Base-by-base conservation (phyloP, 1,284 basidiomycete genomes). In the Ceratobasidium theobromae region DNA sequence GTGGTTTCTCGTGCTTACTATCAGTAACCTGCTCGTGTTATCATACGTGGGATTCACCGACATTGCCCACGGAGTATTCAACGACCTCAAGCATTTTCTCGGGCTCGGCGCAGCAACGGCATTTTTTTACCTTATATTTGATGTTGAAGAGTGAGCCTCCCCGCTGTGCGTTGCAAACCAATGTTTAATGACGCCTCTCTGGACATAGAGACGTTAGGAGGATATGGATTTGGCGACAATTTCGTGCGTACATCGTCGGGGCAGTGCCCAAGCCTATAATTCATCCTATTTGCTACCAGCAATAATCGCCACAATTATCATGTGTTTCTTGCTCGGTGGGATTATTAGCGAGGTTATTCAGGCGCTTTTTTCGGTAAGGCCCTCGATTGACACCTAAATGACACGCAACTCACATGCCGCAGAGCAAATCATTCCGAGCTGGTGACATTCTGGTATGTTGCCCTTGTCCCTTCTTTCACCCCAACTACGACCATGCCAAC, bases 261-360 rank as follows among this genome's bases (percentile, higher is more conserved):
- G 40, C 8, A 3, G 23, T 18, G 4, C 55, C 8, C 8, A 9
- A 16, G 3, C 12, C 25, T n/a, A 23, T 28, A 33, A 46, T 23
- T 41, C 21, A 32, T 28, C 27, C 54, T 32, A 38, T 3, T 27
- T 27, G 1, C 40, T 16, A 2, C 45, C 55, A 58, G 82, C 85
- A 3, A 76, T 93, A 14, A 83, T 89, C 46, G 80, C 91, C 68
- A 89, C 91, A 0, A 74, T 77, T 1, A 73, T 89, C 55, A 79
- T 85, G 1, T 94, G 91, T 72, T 85, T 89, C 76, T 81, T 93
- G 72, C 83, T 88, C 70, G 93, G 93, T 5, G 89, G 90, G 0
- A 81, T 95, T 54, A 73, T 93, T n/a, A 92, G 88, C 74, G 93
- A 95, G 75, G 78, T 94, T 71, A 86, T 95, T 0, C 93, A 95